These are phyloP conservation scores for Papiliotrema laurentii DNA, from an alignment of 1,284 basidiomycete species.

Conservation along the genomic window DNA sequence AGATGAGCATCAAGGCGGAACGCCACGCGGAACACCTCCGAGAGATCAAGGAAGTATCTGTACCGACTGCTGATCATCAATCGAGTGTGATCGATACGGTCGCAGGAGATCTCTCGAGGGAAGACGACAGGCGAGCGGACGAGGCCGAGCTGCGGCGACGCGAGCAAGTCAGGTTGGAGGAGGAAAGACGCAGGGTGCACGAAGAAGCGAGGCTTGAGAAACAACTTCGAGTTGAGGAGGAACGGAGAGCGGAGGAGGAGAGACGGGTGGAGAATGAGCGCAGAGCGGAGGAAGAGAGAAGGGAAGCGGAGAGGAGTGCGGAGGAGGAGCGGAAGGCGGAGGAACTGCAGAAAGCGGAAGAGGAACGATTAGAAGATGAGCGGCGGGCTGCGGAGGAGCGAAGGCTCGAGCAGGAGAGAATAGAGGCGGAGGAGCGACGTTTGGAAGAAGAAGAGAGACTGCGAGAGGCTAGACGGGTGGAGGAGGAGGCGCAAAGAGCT, in stretches of 20 bases:
- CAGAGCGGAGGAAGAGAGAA: background rate
- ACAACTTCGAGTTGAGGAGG: background rate
- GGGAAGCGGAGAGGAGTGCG: constrained; percentile 10
- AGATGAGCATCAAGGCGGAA: background rate
- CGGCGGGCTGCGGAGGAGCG: constrained; percentile 1
- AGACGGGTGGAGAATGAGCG: constrained; percentile 1
- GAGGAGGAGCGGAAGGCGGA: constrained; percentile 9
- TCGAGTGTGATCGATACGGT: no score
- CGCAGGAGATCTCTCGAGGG: background rate
- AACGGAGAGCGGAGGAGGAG: background rate
- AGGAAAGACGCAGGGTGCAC: background rate
- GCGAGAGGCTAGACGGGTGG: no score
- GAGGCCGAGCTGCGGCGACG: no score
- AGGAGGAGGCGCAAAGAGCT: no score
- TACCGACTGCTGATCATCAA: no score
- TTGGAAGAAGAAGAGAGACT: no score
- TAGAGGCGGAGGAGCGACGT: no score
- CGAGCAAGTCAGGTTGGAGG: background rate
- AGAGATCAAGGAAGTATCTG: background rate
- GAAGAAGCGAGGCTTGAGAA: background rate
- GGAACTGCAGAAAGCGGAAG: constrained; percentile 3
- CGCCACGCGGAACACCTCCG: background rate
- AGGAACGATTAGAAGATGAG: constrained; percentile 3
- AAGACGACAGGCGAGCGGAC: constrained; percentile 2
- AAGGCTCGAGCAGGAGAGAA: constrained; percentile 11